These are phyloP conservation scores for Talaromyces sp. DNA, from an alignment of 2,329 filamentous ascomycete genomes.

Conservation along the genomic window DNA sequence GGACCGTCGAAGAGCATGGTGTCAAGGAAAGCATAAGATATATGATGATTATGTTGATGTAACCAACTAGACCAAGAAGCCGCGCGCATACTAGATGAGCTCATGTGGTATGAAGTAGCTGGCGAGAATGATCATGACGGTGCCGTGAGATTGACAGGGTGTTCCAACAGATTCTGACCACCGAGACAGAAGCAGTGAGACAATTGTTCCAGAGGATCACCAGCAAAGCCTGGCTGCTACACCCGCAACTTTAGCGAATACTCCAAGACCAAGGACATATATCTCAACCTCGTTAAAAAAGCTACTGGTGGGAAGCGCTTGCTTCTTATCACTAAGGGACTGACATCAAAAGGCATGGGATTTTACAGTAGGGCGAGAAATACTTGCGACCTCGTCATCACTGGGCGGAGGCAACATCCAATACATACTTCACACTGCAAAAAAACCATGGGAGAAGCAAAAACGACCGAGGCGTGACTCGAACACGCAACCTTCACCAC, in stretches of 20 bases:
- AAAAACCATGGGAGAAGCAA: background rate
- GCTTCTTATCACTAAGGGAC: too few relatives aligned
- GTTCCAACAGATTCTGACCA: too few relatives aligned
- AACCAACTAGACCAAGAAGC: too few relatives aligned
- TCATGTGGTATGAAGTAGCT: too few relatives aligned
- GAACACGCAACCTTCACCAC: slow-evolving; percentile 18
- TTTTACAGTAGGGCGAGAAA: background rate
- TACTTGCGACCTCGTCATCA: background rate
- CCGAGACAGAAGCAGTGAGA: background rate
- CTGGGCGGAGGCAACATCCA: too few relatives aligned
- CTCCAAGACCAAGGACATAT: background rate
- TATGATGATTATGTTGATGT: background rate
- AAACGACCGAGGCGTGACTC: slow-evolving; percentile 16
- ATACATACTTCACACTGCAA: too few relatives aligned
- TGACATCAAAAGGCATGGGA: too few relatives aligned
- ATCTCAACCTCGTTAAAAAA: too few relatives aligned
- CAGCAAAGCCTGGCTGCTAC: background rate
- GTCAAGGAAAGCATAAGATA: background rate
- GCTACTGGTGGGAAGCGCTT: too few relatives aligned
- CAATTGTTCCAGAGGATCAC: background rate
- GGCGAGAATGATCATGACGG: too few relatives aligned
- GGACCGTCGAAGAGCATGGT: background rate
- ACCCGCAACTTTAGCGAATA: background rate
- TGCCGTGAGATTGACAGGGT: too few relatives aligned
- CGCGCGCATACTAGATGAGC: too few relatives aligned